Percentiles rank a stretch among this genome's conserved stretches.
phyloP scores from a whole-genome alignment of 2,329 filamentous ascomycete species.

The Hymenoscyphus fructigenus region DNA sequence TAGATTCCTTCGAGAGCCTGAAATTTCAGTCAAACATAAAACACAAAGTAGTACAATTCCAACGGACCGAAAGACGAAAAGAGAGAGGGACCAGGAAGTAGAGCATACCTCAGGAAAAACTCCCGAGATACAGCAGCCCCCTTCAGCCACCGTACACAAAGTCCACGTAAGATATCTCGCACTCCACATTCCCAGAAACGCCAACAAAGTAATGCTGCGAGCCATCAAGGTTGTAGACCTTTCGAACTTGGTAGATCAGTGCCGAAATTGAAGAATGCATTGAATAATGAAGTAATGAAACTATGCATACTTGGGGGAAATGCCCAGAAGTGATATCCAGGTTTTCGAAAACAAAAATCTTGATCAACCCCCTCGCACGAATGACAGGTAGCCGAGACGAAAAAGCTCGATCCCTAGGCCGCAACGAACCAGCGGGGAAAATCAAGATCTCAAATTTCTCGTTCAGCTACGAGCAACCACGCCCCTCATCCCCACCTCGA shows the following conservation, averaged over 20 bases:
- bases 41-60: background rate
- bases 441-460: background rate
- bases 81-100: background rate
- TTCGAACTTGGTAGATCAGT: background rate
- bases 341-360: background rate
- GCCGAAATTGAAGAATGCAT: background rate
- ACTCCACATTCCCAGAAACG: background rate
- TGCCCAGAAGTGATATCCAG: background rate
- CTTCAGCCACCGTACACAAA: background rate
- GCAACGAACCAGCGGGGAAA: background rate
- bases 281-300: background rate
- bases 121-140: background rate
- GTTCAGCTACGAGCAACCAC: background rate
- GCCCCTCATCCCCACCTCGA: conserved; percentile 34
- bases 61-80: conserved; percentile 1
- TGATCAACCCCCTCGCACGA: background rate
- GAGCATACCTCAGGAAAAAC: background rate
- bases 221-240: background rate
- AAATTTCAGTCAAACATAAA: background rate
- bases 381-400: background rate
- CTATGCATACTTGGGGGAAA: background rate
- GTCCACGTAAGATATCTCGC: background rate
- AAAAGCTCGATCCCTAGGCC: background rate
- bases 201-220: background rate
- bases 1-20: background rate